phyloP scores from a whole-genome alignment of 805 yeast genomes.

The Yamadazyma insecticola region DNA sequence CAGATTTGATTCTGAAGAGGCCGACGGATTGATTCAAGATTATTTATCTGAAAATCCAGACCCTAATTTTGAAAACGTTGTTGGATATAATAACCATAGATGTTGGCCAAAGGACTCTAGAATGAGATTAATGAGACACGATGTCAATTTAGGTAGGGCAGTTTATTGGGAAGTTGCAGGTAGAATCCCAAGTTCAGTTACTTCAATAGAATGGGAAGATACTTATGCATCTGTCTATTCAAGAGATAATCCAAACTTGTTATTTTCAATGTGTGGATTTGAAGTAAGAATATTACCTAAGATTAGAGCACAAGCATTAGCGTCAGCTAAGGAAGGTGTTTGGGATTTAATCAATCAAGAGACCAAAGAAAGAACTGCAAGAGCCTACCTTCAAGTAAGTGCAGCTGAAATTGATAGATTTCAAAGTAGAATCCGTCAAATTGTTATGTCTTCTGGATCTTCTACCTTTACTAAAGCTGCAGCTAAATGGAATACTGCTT shows the following conservation, averaged over 20 bases:
- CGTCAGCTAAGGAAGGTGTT: constrained; percentile 70
- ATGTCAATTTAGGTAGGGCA: constrained; percentile 89
- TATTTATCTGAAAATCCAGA: constrained; percentile 83
- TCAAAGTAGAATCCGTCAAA: constrained; percentile 79
- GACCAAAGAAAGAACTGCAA: constrained; percentile 83
- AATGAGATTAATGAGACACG: constrained; percentile 86
- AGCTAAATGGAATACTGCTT: constrained; percentile 92
- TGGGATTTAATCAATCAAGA: constrained; percentile 78
- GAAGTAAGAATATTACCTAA: constrained; percentile 87
- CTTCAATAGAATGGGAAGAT: constrained; percentile 72
- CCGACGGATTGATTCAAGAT: constrained; percentile 70
- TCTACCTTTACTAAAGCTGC: constrained; percentile 93
- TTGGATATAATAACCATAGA: constrained; percentile 80
- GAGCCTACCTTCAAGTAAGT: constrained; percentile 80
- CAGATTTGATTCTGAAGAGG: constrained; percentile 68
- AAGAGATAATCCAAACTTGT: constrained; percentile 79
- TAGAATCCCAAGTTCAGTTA: constrained; percentile 72
- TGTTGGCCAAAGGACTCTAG: constrained; percentile 95
- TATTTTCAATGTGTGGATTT: constrained; percentile 92
- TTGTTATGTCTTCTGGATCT: constrained; percentile 92
- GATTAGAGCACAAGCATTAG: constrained; percentile 48
- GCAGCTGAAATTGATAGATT: constrained; percentile 75
- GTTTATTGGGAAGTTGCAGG: constrained; percentile 85
- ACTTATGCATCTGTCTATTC: constrained; percentile 86
- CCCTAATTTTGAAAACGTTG: constrained; percentile 81